phyloP scores from a whole-genome alignment of 345 rosid species.

The Ceriops decandra region DNA sequence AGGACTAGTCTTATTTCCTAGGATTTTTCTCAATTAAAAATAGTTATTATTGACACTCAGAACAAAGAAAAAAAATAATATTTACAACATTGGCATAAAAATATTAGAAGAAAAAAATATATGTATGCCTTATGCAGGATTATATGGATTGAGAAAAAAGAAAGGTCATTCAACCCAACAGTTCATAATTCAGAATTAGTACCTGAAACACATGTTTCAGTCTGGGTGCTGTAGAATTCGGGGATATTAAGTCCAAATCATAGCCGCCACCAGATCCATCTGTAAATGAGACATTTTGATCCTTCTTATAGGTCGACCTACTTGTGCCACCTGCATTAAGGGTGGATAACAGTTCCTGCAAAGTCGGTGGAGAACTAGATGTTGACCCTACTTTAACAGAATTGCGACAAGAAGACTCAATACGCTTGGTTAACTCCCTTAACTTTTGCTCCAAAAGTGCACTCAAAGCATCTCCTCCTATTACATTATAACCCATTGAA shows the following conservation, averaged over 20 bases:
- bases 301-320: slow-evolving; percentile 17
- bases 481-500: slow-evolving; percentile 52
- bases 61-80: not conserved
- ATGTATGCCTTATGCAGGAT: not conserved
- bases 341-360: slow-evolving; percentile 23
- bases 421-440: slow-evolving; percentile 54
- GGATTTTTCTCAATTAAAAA: not conserved
- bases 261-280: slow-evolving; percentile 23
- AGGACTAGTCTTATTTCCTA: not conserved
- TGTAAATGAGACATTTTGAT: slow-evolving; percentile 6
- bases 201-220: slow-evolving; percentile 51
- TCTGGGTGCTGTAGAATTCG: slow-evolving; percentile 23
- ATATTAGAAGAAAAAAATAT: not conserved
- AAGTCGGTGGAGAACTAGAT: slow-evolving; percentile 31
- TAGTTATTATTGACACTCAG: too few species aligned
- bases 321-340: slow-evolving; percentile 19
- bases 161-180: too few species aligned
- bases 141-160: not conserved
- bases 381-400: slow-evolving; percentile 31
- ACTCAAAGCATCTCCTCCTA: slow-evolving; percentile 78
- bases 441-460: slow-evolving; percentile 83
- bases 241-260: slow-evolving; percentile 25
- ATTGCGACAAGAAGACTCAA: slow-evolving; percentile 50
- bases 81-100: not conserved
- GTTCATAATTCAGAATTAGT: slow-evolving; percentile 4